A percentile compares a stretch with the other conserved stretches of the same genome.
Conservation (phyloP, 306 rosid species). For the Geum urbanum region DNA sequence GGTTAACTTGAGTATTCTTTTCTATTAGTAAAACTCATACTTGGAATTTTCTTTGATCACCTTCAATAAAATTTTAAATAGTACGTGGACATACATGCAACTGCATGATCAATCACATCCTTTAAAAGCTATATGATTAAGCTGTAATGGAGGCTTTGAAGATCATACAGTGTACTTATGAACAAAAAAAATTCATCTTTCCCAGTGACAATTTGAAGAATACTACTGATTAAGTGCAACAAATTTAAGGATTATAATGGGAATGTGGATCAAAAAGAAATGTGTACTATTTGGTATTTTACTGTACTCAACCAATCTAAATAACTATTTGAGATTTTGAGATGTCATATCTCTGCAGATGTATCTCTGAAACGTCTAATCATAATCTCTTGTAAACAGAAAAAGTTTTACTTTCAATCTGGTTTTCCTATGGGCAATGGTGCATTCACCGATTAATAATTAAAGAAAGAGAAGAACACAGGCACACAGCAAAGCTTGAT, state of each 20-base stretch:
- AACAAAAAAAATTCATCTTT: neutral
- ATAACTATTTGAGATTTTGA: neutral
- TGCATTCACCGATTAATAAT: neutral
- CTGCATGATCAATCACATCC: neutral
- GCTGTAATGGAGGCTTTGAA: too few species aligned
- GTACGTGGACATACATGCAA: neutral
- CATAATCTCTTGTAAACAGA: neutral
- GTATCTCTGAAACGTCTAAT: conserved; percentile 7
- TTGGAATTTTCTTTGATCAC: neutral
- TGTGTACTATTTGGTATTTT: neutral
- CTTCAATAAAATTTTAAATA: neutral
- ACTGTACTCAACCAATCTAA: neutral
- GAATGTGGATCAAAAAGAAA: neutral
- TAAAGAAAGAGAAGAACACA: neutral
- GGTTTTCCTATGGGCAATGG: neutral
- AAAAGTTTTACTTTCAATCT: neutral
- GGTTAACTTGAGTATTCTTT: too few species aligned
- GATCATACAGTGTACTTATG: neutral
- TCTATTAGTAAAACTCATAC: neutral
- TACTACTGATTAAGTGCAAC: too few species aligned
- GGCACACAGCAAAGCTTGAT: neutral
- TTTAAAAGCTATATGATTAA: neutral
- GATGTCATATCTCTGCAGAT: neutral
- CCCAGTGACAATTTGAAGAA: neutral
- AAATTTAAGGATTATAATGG: too few species aligned